A percentile compares a stretch with the other conserved stretches of the same genome.
phyloP scores from a whole-genome alignment of 1,284 basidiomycete genomes.

The Trichosporon ovoides region DNA sequence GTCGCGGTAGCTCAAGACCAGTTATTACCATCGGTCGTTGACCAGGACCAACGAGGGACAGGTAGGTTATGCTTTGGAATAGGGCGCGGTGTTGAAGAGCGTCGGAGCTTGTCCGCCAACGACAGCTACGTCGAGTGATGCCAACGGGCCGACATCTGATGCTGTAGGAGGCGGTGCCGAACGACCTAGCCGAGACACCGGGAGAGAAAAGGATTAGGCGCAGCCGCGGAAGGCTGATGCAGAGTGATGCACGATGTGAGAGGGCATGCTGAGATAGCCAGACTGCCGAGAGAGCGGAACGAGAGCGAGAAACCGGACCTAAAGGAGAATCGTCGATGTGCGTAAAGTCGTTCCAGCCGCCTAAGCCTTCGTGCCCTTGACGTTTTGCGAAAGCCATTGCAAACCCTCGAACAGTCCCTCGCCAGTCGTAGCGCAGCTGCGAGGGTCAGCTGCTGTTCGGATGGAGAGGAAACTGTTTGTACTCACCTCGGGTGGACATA shows the following conservation, averaged over 20 bases:
- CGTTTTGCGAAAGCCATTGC: slow-evolving; percentile 93
- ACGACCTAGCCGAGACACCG: not conserved
- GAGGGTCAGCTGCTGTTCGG: not conserved
- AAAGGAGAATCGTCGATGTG: slow-evolving; percentile 2
- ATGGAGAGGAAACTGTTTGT: not conserved
- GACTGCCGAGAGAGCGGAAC: slow-evolving; percentile 4
- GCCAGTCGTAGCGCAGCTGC: slow-evolving; percentile 87
- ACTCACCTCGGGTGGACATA: slow-evolving; percentile 93
- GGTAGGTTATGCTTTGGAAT: not conserved
- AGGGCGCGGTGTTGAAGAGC: not conserved
- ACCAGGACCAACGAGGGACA: slow-evolving; percentile 1
- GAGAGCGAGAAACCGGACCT: slow-evolving; percentile 6
- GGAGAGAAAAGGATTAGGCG: slow-evolving; percentile 1
- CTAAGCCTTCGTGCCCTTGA: slow-evolving; percentile 58
- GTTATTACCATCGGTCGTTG: not conserved
- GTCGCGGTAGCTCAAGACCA: slow-evolving; percentile 2
- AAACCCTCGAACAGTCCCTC: slow-evolving; percentile 93
- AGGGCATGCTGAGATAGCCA: not conserved
- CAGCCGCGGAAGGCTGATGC: slow-evolving; percentile 2
- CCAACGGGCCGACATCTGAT: not conserved
- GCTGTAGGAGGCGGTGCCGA: not conserved
- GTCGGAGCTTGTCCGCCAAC: not conserved
- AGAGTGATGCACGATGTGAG: slow-evolving; percentile 4
- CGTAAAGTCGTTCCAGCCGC: not conserved
- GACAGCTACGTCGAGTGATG: not conserved